Conservation (phyloP, 352 stramenopile genomes). For the Pythium guiyangense region DNA sequence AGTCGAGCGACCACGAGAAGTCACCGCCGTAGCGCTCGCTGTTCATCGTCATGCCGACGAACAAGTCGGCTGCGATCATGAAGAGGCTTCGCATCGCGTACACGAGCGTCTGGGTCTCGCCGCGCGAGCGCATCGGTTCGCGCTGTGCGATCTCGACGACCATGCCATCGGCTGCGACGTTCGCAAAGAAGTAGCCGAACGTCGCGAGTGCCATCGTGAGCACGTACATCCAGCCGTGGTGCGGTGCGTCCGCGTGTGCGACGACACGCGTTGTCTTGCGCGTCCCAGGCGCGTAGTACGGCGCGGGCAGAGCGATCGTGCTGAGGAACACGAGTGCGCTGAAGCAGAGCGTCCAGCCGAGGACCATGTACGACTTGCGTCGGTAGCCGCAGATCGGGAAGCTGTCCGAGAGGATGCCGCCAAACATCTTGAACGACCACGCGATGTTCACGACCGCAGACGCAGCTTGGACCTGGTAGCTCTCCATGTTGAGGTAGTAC, state of each 20-base stretch:
- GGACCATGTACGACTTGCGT: constrained; percentile 51
- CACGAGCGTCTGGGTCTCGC: constrained; percentile 50
- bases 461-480: constrained; percentile 46
- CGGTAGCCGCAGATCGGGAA: constrained; percentile 49
- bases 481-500: constrained; percentile 56
- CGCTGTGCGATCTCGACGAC: constrained; percentile 69
- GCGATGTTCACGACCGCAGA: constrained; percentile 35
- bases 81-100: constrained; percentile 40
- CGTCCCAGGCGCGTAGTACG: constrained; percentile 36
- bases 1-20: constrained; percentile 40
- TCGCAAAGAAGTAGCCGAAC: constrained; percentile 83
- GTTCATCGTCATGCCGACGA: constrained; percentile 48
- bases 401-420: constrained; percentile 55
- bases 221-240: constrained; percentile 52
- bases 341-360: constrained; percentile 34
- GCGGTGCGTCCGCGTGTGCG: constrained; percentile 16
- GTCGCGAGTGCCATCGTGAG: constrained; percentile 74
- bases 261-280: constrained; percentile 25
- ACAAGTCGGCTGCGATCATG: constrained; percentile 41
- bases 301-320: constrained; percentile 27
- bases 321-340: constrained; percentile 16
- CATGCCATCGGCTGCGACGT: constrained; percentile 80
- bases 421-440: constrained; percentile 59
- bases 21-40: constrained; percentile 30
- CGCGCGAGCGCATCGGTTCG: constrained; percentile 45